phyloP scores from a whole-genome alignment of 1,139 yeast genomes.

The Blastobotrys elegans region DNA sequence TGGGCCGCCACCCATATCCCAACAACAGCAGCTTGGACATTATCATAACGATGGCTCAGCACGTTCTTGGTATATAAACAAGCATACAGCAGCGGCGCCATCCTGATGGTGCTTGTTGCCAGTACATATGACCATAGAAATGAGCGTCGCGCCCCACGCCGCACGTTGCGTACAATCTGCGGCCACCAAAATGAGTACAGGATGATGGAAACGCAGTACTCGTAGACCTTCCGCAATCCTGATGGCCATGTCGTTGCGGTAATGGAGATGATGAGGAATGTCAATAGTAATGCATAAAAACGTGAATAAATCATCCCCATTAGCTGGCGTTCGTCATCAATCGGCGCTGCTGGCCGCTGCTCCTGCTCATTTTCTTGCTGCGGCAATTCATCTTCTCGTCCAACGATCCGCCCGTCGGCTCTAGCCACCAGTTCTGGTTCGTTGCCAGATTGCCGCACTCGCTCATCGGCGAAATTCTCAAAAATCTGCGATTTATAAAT shows the following conservation, averaged over 20 bases:
- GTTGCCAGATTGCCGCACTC: constrained; percentile 31
- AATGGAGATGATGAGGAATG: constrained; percentile 52
- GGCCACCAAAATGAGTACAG: constrained; percentile 86
- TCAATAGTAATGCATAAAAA: constrained; percentile 55
- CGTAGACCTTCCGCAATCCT: constrained; percentile 50
- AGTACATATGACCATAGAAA: constrained; percentile 67
- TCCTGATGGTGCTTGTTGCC: constrained; percentile 59
- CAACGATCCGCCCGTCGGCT: constrained; percentile 18
- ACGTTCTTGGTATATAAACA: constrained; percentile 39
- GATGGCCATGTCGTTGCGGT: constrained; percentile 64
- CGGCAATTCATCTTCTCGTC: neutral
- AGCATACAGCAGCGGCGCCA: constrained; percentile 62
- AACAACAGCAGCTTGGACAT: constrained; percentile 42
- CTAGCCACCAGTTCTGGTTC: constrained; percentile 22
- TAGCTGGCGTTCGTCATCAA: constrained; percentile 51
- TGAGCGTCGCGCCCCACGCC: constrained; percentile 62
- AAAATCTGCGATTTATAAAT: constrained; percentile 70
- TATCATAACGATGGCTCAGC: constrained; percentile 57
- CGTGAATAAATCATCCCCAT: constrained; percentile 59
- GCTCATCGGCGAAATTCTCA: constrained; percentile 58
- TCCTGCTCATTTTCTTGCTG: constrained; percentile 9
- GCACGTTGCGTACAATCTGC: constrained; percentile 73
- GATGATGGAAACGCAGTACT: constrained; percentile 47
- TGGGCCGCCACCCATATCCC: constrained; percentile 20
- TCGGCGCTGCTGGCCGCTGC: constrained; percentile 16